These are phyloP conservation scores for Candida ovalis DNA, from an alignment of 805 yeast genomes.

Conservation along the genomic window DNA sequence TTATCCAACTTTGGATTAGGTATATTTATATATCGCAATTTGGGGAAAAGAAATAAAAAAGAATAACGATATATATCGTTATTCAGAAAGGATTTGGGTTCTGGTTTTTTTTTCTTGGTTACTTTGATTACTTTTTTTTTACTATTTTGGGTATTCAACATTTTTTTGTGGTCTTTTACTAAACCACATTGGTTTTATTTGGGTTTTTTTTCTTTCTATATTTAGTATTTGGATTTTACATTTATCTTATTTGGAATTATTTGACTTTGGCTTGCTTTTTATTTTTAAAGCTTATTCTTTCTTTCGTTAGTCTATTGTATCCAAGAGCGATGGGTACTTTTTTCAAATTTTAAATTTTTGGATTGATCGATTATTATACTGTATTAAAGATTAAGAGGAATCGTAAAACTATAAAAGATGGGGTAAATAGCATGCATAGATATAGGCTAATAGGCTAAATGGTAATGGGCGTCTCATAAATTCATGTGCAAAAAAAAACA, in stretches of 20 bases:
- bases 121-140: background rate
- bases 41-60: background rate
- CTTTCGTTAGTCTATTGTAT: background rate
- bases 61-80: too few relatives aligned
- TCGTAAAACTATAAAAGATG: too few relatives aligned
- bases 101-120: background rate
- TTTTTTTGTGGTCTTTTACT: background rate
- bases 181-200: background rate
- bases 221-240: background rate
- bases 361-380: too few relatives aligned
- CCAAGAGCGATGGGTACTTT: background rate
- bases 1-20: background rate
- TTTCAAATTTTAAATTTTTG: background rate
- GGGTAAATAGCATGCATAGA: too few relatives aligned
- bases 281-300: background rate
- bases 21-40: background rate
- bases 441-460: background rate
- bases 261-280: background rate
- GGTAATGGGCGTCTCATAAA: background rate
- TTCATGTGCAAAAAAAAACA: background rate
- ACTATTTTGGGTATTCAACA: background rate
- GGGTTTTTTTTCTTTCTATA: background rate
- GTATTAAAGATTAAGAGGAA: too few relatives aligned
- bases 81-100: too few relatives aligned
- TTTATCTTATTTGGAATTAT: background rate